Percentiles rank a stretch among this genome's conserved stretches.
phyloP scores from a whole-genome alignment of 1,284 basidiomycete species.

The Inonotus hispidus region DNA sequence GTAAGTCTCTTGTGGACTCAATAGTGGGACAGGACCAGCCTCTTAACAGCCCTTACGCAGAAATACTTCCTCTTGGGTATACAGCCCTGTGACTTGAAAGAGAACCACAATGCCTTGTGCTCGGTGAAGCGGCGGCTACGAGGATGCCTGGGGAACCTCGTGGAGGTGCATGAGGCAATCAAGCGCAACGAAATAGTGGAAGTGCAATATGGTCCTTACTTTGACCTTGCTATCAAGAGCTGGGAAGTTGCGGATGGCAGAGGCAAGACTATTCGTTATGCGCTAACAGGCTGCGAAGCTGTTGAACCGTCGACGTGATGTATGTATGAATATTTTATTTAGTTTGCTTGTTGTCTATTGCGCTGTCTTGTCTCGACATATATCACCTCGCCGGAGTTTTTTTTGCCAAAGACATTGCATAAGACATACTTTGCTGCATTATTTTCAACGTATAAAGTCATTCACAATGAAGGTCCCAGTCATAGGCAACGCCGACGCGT shows the following conservation, averaged over 20 bases:
- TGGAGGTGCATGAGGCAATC: conserved; percentile 17
- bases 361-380: not conserved
- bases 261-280: not conserved
- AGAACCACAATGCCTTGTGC: not conserved
- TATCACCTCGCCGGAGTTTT: no score
- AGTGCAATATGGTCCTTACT: conserved; percentile 9
- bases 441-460: not conserved
- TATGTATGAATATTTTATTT: not conserved
- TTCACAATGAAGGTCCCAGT: not conserved
- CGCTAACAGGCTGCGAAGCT: conserved; percentile 15
- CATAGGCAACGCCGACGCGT: not conserved
- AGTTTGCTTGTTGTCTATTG: not conserved
- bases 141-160: conserved; percentile 13
- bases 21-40: not conserved
- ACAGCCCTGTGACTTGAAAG: conserved; percentile 12
- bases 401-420: not conserved
- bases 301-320: not conserved
- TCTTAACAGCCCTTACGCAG: not conserved
- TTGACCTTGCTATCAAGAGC: conserved; percentile 16
- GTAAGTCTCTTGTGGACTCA: conserved; percentile 7
- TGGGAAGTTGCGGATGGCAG: conserved; percentile 8
- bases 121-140: conserved; percentile 4
- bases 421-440: not conserved
- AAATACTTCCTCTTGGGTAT: conserved; percentile 14
- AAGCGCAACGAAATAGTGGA: conserved; percentile 9